Evolutionary conservation across 2,329 filamentous ascomycete species (phyloP).

Genomic region (Penicillium sp.): DNA sequence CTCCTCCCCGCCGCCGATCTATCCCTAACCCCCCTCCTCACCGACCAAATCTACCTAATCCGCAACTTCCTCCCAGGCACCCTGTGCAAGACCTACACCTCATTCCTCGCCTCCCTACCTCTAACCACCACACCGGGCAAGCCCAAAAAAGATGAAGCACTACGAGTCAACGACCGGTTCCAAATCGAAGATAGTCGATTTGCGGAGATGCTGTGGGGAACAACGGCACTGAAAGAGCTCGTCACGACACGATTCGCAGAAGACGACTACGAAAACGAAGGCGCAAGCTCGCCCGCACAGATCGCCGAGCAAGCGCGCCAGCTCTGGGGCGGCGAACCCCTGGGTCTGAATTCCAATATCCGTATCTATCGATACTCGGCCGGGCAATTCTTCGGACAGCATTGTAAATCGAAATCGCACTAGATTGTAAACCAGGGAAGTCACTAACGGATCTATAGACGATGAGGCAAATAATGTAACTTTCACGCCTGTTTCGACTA

Average conservation of each 20-base stretch:
- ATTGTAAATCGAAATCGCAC: constrained; percentile 64
- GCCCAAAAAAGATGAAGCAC: constrained; percentile 77
- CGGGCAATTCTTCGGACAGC: constrained; percentile 89
- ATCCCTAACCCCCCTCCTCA: constrained; percentile 57
- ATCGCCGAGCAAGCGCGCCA: constrained; percentile 18
- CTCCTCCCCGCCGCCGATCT: constrained; percentile 68
- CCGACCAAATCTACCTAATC: constrained; percentile 71
- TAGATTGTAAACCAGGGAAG: background rate
- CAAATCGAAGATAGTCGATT: constrained; percentile 77
- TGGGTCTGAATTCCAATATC: constrained; percentile 88
- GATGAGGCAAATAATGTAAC: constrained; percentile 80
- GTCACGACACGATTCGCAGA: constrained; percentile 41
- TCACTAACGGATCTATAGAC: constrained; percentile 54
- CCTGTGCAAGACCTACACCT: constrained; percentile 74
- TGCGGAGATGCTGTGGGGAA: constrained; percentile 73
- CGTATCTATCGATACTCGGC: constrained; percentile 83
- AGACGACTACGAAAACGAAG: constrained; percentile 24
- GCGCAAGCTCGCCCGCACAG: constrained; percentile 5
- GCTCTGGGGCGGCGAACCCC: constrained; percentile 75
- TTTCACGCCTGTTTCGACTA: constrained; percentile 50
- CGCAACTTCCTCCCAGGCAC: constrained; percentile 72
- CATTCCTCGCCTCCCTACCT: constrained; percentile 70
- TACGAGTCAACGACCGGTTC: constrained; percentile 86
- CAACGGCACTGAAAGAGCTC: constrained; percentile 71
- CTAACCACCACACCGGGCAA: constrained; percentile 75